Conservation (phyloP, 2,329 filamentous ascomycete species). For the Emergomyces pasteurianus region DNA sequence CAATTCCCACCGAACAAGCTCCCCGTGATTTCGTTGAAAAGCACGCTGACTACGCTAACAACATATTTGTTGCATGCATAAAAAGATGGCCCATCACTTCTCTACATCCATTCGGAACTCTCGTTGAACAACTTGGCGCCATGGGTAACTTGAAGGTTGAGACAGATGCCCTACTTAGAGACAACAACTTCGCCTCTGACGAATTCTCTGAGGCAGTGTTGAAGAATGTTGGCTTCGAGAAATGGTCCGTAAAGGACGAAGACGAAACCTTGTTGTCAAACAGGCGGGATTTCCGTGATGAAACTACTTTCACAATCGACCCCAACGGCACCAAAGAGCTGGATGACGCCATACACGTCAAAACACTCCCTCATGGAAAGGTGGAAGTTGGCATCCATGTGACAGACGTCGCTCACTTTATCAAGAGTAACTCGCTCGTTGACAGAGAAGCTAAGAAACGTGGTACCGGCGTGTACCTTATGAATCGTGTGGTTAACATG, state of each 20-base stretch:
- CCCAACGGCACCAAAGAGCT: conserved; percentile 78
- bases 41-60: conserved; percentile 92
- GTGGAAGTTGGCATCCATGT: conserved; percentile 94
- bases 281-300: conserved; percentile 80
- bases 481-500: conserved; percentile 80
- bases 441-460: conserved; percentile 97
- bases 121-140: conserved; percentile 90
- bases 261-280: conserved; percentile 59
- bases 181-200: conserved; percentile 97
- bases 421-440: conserved; percentile 89
- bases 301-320: conserved; percentile 85
- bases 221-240: conserved; percentile 81
- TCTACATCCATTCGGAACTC: conserved; percentile 94
- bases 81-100: conserved; percentile 99
- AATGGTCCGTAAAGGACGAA: conserved; percentile 80
- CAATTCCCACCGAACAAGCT: conserved; percentile 95
- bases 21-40: conserved; percentile 97
- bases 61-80: conserved; percentile 97
- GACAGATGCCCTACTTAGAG: conserved; percentile 87
- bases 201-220: conserved; percentile 95
- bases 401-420: conserved; percentile 89
- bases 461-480: conserved; percentile 86
- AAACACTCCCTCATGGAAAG: conserved; percentile 67
- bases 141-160: conserved; percentile 98
- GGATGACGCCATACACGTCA: conserved; percentile 87